A percentile compares a stretch with the other conserved stretches of the same genome.
phyloP scores from a whole-genome alignment of 1,284 basidiomycete species.

The Ganoderma sinense region DNA sequence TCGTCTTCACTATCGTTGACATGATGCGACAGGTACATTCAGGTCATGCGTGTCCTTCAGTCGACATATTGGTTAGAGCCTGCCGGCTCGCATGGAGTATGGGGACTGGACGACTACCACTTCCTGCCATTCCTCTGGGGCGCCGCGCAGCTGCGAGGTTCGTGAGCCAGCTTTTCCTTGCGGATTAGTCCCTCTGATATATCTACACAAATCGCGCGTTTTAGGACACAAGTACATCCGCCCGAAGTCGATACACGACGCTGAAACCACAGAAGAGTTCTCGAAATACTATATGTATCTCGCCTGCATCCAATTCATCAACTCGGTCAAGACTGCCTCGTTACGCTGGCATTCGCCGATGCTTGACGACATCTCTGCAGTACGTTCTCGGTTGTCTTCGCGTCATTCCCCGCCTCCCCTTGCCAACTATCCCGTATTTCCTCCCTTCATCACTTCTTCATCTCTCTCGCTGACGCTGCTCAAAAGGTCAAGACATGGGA shows the following conservation, averaged over 20 bases:
- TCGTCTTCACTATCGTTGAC: background rate
- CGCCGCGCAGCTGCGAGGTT: constrained; percentile 82
- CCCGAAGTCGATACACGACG: constrained; percentile 93
- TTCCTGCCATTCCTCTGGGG: constrained; percentile 96
- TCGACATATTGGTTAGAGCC: constrained; percentile 98
- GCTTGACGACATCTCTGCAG: constrained; percentile 97
- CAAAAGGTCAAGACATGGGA: constrained; percentile 93
- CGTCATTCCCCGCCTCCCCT: too few species aligned
- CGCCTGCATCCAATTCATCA: constrained; percentile 96
- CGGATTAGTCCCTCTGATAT: background rate
- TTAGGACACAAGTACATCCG: constrained; percentile 89
- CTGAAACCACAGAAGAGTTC: constrained; percentile 94
- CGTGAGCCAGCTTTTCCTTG: constrained; percentile 1
- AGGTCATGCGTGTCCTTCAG: constrained; percentile 91
- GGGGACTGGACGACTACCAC: constrained; percentile 98
- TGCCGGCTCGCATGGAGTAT: constrained; percentile 97
- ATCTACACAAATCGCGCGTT: background rate
- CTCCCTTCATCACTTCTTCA: background rate
- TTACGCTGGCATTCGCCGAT: constrained; percentile 99
- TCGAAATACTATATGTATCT: constrained; percentile 96
- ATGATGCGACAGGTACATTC: constrained; percentile 70
- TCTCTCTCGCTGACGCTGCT: background rate
- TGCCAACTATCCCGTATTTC: background rate
- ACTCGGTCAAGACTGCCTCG: constrained; percentile 96
- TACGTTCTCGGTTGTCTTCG: constrained; percentile 42